Base-by-base conservation (phyloP, 257 asterid genomes). In the Sherardia arvensis region DNA sequence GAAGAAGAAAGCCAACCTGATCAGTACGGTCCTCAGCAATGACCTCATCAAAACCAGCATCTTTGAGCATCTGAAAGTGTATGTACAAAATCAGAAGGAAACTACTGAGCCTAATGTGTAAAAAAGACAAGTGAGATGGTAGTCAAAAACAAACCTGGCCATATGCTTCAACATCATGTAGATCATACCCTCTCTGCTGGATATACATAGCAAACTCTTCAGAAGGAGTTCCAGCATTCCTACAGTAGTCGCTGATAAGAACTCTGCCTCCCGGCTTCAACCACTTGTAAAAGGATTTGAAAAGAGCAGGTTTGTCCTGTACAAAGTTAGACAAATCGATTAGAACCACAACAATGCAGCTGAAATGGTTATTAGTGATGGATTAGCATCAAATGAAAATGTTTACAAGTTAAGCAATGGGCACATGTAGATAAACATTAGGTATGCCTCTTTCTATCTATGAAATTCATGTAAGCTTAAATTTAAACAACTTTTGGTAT, bases 211-310 rank as follows among this genome's bases (percentile, higher is more conserved):
- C 67, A 54, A 93, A 93, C 38, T 90, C 90, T 53, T 71, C 73
- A 28, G 97, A 87, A 23, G 96, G 83, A 49, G 85, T 54, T 53
- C 88, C 99, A 33, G 88, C 82, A 32, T 63, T 85, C 76, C 82
- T 90, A 82, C 99, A 93, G 82, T 93, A 93, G 77, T 93, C 99
- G 49, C 86, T 87, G 32, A 85, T 90, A 23, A 93, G 94, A 62
- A 93, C 87, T 75, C 75, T 90, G 67, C 99, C 99, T 51, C 99
- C 97, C 2, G 99, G 99, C 78, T 87, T 90, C 79, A 93, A 79
- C 99, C 99, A 93, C 79, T 84, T 84, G 90, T 85, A 81, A 85
- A 93, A 93, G 15, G 88, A 84, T 70, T 80, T 84, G 83, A 93
- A 93, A 21, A 93, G 66, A 34, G 96, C 81, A 27, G 94, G 95